Base-by-base conservation (phyloP, 345 rosid species). In the Hypericum perforatum region DNA sequence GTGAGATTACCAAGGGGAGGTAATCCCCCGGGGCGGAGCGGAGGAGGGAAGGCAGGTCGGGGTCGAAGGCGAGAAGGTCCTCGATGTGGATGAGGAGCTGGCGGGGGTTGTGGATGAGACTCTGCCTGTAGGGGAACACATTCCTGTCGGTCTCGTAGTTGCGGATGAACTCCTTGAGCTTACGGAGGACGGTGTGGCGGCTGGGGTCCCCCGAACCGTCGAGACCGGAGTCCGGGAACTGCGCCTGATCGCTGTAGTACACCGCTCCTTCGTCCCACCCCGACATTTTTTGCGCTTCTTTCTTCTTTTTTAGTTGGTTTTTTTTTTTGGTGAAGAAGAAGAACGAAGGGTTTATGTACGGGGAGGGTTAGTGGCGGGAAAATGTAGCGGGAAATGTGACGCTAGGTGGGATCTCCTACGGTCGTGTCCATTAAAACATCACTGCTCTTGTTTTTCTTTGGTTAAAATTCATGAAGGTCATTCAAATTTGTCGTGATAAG, bases 211-310 rank as follows among this genome's bases (percentile, higher is more conserved):
- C 72, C 11, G 58, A 52, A 38, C 53, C 67, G 12, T 63, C 74
- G 29, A 74, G 65, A 41, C 71, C 90, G 16, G 74, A 57, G 40
- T 85, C 87, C 12, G 88, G 94, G 60, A 85, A 90, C 64, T 84
- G 94, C 11, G 94, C 89, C 74, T 85, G 94, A 68, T 85, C 88
- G 71, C 97, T 92, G 85, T 73, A 92, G 78, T 80, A 80, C 14
- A 92, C 86, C 8, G 82, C 85, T 41, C 94, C 97, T 66, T 80
- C 95, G 58, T 90, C 91, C 95, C 95, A 80, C 8, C 94, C 97
- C 2, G 95, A 89, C 97, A 89, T 89, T 37, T 53, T 69, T 43
- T 39, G 52, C 61, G 8, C 8, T 8, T 13, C 45, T 32, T 43
- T 9, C 9, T 48, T 38, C 22, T 41, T 16, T n/a, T 36, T 15